These are phyloP conservation scores for Papiliotrema fonsecae DNA, from an alignment of 1,284 basidiomycete genomes.

Conservation along the genomic window DNA sequence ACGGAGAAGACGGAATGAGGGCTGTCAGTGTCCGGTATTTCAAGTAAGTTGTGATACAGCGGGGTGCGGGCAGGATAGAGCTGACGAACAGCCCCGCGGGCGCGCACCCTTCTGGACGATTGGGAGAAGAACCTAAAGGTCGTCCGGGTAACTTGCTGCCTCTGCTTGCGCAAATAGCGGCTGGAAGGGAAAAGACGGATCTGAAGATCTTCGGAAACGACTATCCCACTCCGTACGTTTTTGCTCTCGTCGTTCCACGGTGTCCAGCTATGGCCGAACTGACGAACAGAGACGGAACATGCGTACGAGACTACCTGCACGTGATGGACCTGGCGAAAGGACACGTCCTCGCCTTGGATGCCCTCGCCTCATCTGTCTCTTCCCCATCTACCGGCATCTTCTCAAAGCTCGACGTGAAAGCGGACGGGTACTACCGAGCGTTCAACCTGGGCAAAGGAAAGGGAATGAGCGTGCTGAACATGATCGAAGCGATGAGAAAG, in stretches of 20 bases:
- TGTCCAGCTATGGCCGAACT: no score
- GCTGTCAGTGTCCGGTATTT: constrained; percentile 68
- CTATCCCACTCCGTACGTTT: constrained; percentile 81
- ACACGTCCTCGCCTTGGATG: constrained; percentile 87
- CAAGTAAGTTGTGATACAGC: constrained; percentile 63
- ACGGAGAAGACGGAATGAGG: constrained; percentile 23
- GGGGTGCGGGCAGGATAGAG: not conserved
- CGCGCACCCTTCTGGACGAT: constrained; percentile 89
- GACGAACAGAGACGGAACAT: constrained; percentile 89
- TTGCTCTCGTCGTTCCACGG: not conserved
- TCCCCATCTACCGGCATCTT: constrained; percentile 32
- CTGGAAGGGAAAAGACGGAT: constrained; percentile 77
- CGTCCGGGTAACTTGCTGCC: constrained; percentile 94
- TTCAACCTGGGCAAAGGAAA: constrained; percentile 95
- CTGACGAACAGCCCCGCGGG: constrained; percentile 73
- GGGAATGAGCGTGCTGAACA: constrained; percentile 89
- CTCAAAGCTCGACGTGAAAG: constrained; percentile 37
- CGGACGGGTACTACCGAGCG: constrained; percentile 66
- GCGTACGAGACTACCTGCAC: constrained; percentile 96
- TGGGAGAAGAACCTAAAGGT: constrained; percentile 94
- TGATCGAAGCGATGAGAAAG: constrained; percentile 91
- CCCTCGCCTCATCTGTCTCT: constrained; percentile 47
- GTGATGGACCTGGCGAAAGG: constrained; percentile 92
- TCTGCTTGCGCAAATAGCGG: constrained; percentile 89
- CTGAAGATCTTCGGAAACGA: constrained; percentile 97